Evolutionary conservation across 768 basidiomycete species (phyloP).

Genomic region (Paxillus involutus): DNA sequence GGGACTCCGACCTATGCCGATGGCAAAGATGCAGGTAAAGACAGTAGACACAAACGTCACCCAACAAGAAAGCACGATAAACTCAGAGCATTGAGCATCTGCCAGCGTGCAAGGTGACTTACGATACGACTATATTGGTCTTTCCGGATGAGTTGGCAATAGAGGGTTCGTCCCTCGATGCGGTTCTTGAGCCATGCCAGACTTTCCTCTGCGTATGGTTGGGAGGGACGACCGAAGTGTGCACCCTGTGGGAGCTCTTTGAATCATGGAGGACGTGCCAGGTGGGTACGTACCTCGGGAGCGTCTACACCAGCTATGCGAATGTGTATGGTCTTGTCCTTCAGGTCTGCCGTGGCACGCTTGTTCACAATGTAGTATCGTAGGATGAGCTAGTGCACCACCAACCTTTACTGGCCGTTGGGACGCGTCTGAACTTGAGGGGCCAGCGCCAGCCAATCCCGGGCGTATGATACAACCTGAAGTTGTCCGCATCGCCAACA

Average conservation of each 20-base stretch:
- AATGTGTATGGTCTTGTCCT: slow-evolving; percentile 80
- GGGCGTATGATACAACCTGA: slow-evolving; percentile 83
- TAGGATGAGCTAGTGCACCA: not conserved
- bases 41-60: not conserved
- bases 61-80: not conserved
- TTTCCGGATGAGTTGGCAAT: slow-evolving; percentile 68
- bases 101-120: slow-evolving; percentile 24
- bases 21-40: not conserved
- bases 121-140: slow-evolving; percentile 89
- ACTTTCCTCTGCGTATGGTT: slow-evolving; percentile 74
- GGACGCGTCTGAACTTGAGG: slow-evolving; percentile 65
- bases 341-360: slow-evolving; percentile 52
- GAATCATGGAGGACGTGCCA: not conserved
- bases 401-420: slow-evolving; percentile 56
- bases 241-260: slow-evolving; percentile 46
- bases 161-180: slow-evolving; percentile 59
- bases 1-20: slow-evolving; percentile 60
- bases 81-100: not conserved
- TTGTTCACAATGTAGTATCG: not conserved
- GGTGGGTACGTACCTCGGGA: slow-evolving; percentile 63
- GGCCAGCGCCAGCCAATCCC: slow-evolving; percentile 74
- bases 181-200: slow-evolving; percentile 64
- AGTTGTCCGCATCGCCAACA: slow-evolving; percentile 88
- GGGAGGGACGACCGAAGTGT: slow-evolving; percentile 82
- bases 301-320: slow-evolving; percentile 92